These are phyloP conservation scores for Thalassiosira ordinaria DNA, from an alignment of 352 stramenopile genomes.

Conservation along the genomic window DNA sequence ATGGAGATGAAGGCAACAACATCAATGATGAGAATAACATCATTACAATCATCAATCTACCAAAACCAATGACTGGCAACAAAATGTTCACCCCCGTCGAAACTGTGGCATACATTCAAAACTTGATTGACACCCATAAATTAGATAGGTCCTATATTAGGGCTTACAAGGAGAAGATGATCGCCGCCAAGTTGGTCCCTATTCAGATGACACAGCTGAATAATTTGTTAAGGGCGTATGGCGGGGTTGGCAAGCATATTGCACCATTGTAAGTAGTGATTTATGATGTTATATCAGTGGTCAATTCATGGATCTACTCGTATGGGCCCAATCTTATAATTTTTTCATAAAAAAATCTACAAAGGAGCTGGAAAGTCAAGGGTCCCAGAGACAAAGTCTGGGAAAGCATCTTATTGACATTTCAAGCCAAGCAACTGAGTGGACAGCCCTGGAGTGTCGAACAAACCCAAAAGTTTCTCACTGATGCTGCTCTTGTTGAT, in stretches of 20 bases:
- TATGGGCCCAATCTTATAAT: too few relatives aligned
- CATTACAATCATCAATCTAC: slow-evolving; percentile 10
- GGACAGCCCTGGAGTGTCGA: slow-evolving; percentile 12
- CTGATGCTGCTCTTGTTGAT: neutral
- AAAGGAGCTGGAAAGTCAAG: slow-evolving; percentile 1
- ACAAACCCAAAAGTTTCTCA: neutral
- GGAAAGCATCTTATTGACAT: neutral
- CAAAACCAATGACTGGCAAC: neutral
- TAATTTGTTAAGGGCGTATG: slow-evolving; percentile 3
- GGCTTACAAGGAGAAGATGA: slow-evolving; percentile 33
- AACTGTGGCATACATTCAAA: slow-evolving; percentile 8
- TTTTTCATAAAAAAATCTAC: too few relatives aligned
- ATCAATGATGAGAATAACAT: neutral
- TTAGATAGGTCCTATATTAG: slow-evolving; percentile 2
- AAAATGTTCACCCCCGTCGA: slow-evolving; percentile 4
- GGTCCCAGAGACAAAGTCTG: neutral
- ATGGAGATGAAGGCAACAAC: neutral
- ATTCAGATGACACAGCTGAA: slow-evolving; percentile 20
- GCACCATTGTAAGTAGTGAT: slow-evolving; percentile 19
- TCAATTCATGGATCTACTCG: too few relatives aligned
- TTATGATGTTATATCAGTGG: too few relatives aligned
- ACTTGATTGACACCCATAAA: slow-evolving; percentile 23
- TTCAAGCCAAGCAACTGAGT: slow-evolving; percentile 2
- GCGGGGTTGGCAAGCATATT: neutral
- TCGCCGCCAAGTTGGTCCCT: slow-evolving; percentile 4